Conservation (phyloP, 257 asterid species). For the Gentiana macrophylla region DNA sequence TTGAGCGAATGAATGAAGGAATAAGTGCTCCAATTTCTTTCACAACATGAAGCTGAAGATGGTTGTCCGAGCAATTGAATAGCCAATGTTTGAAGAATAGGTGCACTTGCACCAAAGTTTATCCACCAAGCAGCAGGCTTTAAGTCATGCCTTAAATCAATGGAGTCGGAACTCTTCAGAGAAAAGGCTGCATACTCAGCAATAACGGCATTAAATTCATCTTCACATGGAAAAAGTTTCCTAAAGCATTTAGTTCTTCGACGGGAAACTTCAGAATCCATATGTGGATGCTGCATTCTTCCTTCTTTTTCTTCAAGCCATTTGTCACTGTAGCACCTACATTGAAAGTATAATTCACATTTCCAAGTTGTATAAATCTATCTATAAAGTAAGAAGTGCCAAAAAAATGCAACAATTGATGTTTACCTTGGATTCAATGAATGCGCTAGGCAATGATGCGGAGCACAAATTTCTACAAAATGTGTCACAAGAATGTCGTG, state of each 20-base stretch:
- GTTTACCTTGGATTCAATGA: too few relatives aligned
- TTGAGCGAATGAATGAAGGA: too few relatives aligned
- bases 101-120: background rate
- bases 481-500: background rate
- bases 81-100: background rate
- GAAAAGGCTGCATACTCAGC: background rate
- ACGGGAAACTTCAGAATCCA: background rate
- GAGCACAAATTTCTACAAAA: background rate
- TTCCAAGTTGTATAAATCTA: too few relatives aligned
- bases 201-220: background rate
- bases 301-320: background rate
- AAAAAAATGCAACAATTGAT: background rate
- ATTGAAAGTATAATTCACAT: too few relatives aligned
- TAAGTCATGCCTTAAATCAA: background rate
- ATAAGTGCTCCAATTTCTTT: too few relatives aligned
- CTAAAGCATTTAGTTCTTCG: background rate
- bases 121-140: background rate
- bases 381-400: too few relatives aligned
- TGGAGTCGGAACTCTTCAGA: background rate
- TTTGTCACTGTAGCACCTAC: too few relatives aligned
- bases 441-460: conserved; percentile 1
- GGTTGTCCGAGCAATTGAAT: background rate
- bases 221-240: background rate
- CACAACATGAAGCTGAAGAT: background rate
- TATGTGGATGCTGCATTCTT: background rate